Conservation (phyloP, 2,329 filamentous ascomycete species). For the Daldinia sp. region DNA sequence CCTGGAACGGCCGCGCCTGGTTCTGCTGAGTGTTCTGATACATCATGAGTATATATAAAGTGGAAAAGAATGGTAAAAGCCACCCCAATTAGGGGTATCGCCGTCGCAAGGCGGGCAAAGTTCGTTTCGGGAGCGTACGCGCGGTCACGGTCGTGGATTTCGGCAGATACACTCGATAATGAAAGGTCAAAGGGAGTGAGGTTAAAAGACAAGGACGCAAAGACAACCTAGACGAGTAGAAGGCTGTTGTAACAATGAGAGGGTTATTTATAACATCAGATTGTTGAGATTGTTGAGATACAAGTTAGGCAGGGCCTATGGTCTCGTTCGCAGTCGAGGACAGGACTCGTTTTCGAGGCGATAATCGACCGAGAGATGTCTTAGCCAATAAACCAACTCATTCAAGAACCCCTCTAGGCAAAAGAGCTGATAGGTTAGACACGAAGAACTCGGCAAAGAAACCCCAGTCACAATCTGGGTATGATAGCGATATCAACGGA, state of each 20-base stretch:
- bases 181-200: conserved; percentile 9
- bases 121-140: conserved; percentile 9
- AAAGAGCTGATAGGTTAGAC: conserved; percentile 6
- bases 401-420: not conserved
- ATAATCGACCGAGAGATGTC: conserved; percentile 5
- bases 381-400: conserved; percentile 1
- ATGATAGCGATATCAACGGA: conserved; percentile 14
- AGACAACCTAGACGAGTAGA: conserved; percentile 10
- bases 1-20: conserved; percentile 60
- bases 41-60: conserved; percentile 53
- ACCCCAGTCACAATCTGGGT: conserved; percentile 27
- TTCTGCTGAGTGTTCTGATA: conserved; percentile 65
- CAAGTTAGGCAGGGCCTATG: not conserved
- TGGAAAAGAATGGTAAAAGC: conserved; percentile 34
- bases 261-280: conserved; percentile 18
- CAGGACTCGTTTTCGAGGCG: conserved; percentile 4
- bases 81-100: conserved; percentile 1
- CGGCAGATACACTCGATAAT: not conserved
- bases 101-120: conserved; percentile 2
- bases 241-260: conserved; percentile 21
- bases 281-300: not conserved
- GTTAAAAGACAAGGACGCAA: conserved; percentile 12
- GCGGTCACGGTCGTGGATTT: conserved; percentile 6
- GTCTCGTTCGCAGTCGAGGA: not conserved
- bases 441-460: conserved; percentile 15